Conservation (phyloP, 352 stramenopile genomes). For the Phytopythium mirpurense region DNA sequence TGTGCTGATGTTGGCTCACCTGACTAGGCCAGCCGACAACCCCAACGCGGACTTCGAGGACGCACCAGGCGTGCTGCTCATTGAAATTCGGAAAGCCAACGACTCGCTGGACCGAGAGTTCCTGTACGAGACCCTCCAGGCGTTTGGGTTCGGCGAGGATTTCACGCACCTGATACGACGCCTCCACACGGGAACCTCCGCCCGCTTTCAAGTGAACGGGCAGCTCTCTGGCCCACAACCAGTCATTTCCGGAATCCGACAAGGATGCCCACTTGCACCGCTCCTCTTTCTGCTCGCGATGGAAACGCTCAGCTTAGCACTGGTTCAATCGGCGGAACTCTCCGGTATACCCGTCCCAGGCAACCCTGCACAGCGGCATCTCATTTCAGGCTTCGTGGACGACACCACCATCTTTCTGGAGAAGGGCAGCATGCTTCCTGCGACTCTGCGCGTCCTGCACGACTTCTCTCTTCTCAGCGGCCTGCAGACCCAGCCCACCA, state of each 20-base stretch:
- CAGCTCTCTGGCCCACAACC: not conserved
- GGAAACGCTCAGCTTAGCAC: slow-evolving; percentile 10
- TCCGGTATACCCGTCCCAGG: too few relatives aligned
- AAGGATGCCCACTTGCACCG: slow-evolving; percentile 19
- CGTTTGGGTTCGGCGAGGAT: slow-evolving; percentile 14
- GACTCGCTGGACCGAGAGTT: slow-evolving; percentile 12
- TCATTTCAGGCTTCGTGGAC: slow-evolving; percentile 24
- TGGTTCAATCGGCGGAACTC: slow-evolving; percentile 11
- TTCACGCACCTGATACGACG: not conserved
- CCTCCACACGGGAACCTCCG: not conserved
- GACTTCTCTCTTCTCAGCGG: not conserved
- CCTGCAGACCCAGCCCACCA: not conserved
- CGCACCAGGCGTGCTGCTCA: slow-evolving; percentile 2
- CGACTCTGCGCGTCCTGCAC: not conserved
- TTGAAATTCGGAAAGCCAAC: slow-evolving; percentile 18
- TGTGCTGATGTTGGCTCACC: slow-evolving; percentile 1
- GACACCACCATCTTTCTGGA: slow-evolving; percentile 13
- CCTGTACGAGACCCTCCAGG: slow-evolving; percentile 9
- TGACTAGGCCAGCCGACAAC: not conserved
- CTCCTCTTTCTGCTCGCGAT: slow-evolving; percentile 20
- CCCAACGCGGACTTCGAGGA: not conserved
- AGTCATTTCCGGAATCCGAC: slow-evolving; percentile 14
- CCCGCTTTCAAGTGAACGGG: not conserved
- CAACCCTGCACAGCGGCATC: too few relatives aligned
- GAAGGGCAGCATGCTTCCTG: not conserved